These are phyloP conservation scores for Hamigera avellanea DNA, from an alignment of 495 filamentous ascomycete species.

Conservation along the genomic window DNA sequence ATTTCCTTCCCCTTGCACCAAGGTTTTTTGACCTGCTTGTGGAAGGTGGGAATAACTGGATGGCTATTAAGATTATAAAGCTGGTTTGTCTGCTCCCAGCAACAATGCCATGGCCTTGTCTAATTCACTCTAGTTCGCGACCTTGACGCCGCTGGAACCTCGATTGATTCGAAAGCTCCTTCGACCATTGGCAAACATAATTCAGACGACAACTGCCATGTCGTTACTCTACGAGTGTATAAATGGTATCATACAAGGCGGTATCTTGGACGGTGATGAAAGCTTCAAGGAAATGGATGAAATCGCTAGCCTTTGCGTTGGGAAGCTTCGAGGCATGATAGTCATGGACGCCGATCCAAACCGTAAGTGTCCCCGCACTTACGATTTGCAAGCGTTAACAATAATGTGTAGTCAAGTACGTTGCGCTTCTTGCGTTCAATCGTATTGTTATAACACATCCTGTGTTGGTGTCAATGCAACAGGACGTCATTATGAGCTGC, in stretches of 20 bases:
- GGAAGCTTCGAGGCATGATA: conserved; percentile 87
- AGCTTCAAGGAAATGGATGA: conserved; percentile 75
- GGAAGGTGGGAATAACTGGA: conserved; percentile 96
- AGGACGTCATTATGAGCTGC: conserved; percentile 90
- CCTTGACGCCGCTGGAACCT: conserved; percentile 84
- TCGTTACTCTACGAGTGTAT: conserved; percentile 96
- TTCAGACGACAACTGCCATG: conserved; percentile 91
- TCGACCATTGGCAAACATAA: conserved; percentile 85
- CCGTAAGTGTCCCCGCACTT: conserved; percentile 36
- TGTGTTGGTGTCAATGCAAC: conserved; percentile 74
- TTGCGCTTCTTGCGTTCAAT: conserved; percentile 88
- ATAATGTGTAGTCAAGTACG: conserved; percentile 69
- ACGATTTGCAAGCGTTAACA: conserved; percentile 1
- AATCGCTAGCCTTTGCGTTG: conserved; percentile 85
- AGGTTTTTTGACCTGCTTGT: conserved; percentile 85
- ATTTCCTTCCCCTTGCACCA: conserved; percentile 87
- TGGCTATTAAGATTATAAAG: conserved; percentile 99
- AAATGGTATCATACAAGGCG: conserved; percentile 94
- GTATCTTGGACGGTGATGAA: conserved; percentile 71
- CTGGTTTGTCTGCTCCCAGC: conserved; percentile 43
- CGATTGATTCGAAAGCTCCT: conserved; percentile 85
- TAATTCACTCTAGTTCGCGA: conserved; percentile 63
- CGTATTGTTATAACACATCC: conserved; percentile 85
- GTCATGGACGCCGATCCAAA: conserved; percentile 89
- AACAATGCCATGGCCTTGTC: not conserved